Evolutionary conservation across 208 protist species (phyloP).

Genomic region (Angomonas ambiguus): DNA sequence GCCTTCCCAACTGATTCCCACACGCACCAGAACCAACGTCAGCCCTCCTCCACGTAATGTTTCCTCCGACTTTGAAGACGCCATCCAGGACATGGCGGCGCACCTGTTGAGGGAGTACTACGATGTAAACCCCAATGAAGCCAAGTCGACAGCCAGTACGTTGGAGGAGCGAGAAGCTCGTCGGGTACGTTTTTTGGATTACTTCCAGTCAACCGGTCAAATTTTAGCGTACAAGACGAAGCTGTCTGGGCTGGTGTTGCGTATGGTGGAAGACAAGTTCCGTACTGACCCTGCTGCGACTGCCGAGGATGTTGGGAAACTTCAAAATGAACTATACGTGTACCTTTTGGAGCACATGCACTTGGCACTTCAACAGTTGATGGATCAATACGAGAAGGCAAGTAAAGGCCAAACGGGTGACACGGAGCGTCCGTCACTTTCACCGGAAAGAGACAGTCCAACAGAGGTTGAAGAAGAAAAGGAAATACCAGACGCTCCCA

Average conservation of each 20-base stretch:
- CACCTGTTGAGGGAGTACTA: constrained; percentile 22
- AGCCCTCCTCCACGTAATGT: constrained; percentile 22
- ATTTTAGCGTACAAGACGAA: constrained; percentile 68
- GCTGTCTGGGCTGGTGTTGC: constrained; percentile 61
- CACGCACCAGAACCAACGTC: constrained; percentile 15
- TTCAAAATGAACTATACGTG: constrained; percentile 89
- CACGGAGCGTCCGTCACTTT: background rate
- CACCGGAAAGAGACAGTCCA: background rate
- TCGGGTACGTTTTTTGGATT: constrained; percentile 41
- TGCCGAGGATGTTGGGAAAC: constrained; percentile 29
- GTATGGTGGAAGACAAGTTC: constrained; percentile 65
- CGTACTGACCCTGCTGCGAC: constrained; percentile 21
- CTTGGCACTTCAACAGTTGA: constrained; percentile 38
- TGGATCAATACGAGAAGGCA: too few relatives aligned
- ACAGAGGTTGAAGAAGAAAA: background rate
- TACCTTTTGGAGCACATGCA: constrained; percentile 85
- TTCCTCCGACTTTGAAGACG: constrained; percentile 23
- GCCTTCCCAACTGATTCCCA: constrained; percentile 73
- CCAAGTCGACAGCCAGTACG: background rate
- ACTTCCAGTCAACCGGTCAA: constrained; percentile 69
- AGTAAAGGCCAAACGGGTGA: too few relatives aligned
- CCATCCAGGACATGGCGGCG: constrained; percentile 22
- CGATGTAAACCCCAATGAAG: background rate
- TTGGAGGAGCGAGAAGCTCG: constrained; percentile 21
- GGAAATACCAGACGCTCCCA: background rate